A percentile compares a stretch with the other conserved stretches of the same genome.
Conservation (phyloP, 129 eudicot species). For the Scalesia atractyloides region DNA sequence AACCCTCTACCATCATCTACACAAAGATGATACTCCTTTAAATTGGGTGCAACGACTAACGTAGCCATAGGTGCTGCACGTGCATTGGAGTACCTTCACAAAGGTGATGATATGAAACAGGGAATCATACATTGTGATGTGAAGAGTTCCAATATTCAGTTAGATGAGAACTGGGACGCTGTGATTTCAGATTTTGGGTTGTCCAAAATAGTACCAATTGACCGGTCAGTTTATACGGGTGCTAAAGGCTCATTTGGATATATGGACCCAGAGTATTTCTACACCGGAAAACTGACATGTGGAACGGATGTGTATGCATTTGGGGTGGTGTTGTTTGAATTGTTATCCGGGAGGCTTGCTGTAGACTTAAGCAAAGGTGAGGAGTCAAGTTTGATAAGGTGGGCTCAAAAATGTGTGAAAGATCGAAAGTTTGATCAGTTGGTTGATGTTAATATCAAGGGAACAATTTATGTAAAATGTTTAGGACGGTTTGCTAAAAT, state of each 20-base stretch:
- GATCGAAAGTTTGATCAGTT: conserved; percentile 13
- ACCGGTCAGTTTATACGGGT: conserved; percentile 10
- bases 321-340: conserved; percentile 39
- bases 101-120: conserved; percentile 1
- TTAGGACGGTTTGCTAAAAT: conserved; percentile 24
- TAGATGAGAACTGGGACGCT: conserved; percentile 29
- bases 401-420: conserved; percentile 29
- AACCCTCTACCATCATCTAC: conserved; percentile 22
- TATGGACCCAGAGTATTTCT: conserved; percentile 33
- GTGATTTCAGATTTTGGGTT: conserved; percentile 35
- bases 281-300: conserved; percentile 19
- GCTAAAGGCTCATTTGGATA: conserved; percentile 33
- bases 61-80: conserved; percentile 29
- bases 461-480: conserved; percentile 8
- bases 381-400: conserved; percentile 28
- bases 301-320: conserved; percentile 37
- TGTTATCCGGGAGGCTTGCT: conserved; percentile 28
- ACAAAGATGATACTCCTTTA: conserved; percentile 16
- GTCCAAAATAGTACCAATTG: conserved; percentile 23
- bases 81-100: conserved; percentile 33
- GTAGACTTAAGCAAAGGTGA: conserved; percentile 14
- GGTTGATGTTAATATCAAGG: conserved; percentile 18
- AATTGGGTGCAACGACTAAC: conserved; percentile 29
- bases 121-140: conserved; percentile 33
- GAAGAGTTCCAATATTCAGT: conserved; percentile 32